Base-by-base conservation (phyloP, 228 moss, liverwort and hornwort genomes). In the Sphagnum magellanicum region DNA sequence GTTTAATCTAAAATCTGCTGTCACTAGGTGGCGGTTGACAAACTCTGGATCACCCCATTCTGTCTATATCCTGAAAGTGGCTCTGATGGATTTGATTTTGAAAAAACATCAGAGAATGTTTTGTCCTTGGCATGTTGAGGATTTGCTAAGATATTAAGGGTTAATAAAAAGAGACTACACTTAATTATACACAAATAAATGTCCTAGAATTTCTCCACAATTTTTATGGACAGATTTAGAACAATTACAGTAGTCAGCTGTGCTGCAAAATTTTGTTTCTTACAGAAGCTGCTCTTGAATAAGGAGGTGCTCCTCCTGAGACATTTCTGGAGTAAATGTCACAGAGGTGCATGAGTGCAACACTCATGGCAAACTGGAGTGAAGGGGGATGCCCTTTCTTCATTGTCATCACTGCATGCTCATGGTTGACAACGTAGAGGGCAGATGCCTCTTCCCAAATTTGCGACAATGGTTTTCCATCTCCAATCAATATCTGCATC, bases 381-480 rank as follows among this genome's bases (percentile, higher is more conserved):
- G 86, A 77, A 50, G 79, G 79, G 4, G 73, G 50, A 60, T 73
- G 67, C 16, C 79, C 79, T 63, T 74, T 72, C 49, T 68, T 73
- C 14, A 64, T 63, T 32, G 50, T 69, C 69, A 62, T 70, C 4
- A 75, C 65, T 53, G 84, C 81, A 55, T 81, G 71, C 62, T 81
- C 79, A 11, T 73, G 73, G 60, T 77, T 79, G 1, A 79, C 86
- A 16, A 63, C 51, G 16, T 86, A 82, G 13, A 86, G 69, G 63
- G 86, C 86, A 66, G 86, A 86, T 17, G 86, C 73, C 77, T 86
- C 86, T 75, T 86, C 86, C 86, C 77, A 69, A 8, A 80, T 73
- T 67, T 77, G 86, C 4, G 67, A 60, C 14, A 77, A 50, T 47
- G 82, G 73, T 69, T 79, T 82, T 67, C 70, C 72, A 53, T 75